These are phyloP conservation scores for Anisogramma anomala DNA, from an alignment of 2,329 filamentous ascomycete species.

Conservation along the genomic window DNA sequence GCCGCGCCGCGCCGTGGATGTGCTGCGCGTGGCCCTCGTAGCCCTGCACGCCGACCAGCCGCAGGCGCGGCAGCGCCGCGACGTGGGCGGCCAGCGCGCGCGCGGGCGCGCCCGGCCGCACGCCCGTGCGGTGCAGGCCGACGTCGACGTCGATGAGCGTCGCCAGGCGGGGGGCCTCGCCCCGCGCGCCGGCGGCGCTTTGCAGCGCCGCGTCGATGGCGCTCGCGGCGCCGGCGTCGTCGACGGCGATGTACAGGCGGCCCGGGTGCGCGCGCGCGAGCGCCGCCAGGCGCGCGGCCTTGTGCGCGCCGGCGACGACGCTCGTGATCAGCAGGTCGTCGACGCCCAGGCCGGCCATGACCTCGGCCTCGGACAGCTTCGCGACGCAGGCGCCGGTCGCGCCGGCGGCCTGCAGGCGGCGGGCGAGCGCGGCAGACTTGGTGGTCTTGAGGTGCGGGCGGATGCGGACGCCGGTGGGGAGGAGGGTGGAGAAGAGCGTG, in stretches of 20 bases:
- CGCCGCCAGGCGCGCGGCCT: conserved; percentile 34
- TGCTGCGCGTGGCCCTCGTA: conserved; percentile 44
- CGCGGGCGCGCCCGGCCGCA: conserved; percentile 30
- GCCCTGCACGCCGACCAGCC: conserved; percentile 37
- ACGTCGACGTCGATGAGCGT: conserved; percentile 39
- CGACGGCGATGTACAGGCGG: conserved; percentile 34
- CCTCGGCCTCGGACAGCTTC: conserved; percentile 37
- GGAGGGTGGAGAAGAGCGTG: conserved; percentile 32
- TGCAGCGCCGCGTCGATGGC: conserved; percentile 33
- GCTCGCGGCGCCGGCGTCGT: conserved; percentile 32
- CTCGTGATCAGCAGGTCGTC: conserved; percentile 40
- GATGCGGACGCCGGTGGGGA: conserved; percentile 33
- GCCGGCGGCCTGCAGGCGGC: conserved; percentile 32
- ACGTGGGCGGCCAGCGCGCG: conserved; percentile 29
- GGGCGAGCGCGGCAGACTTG: conserved; percentile 35
- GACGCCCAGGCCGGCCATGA: conserved; percentile 31
- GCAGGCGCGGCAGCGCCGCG: conserved; percentile 25
- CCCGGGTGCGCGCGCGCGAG: conserved; percentile 27
- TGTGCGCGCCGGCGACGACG: conserved; percentile 35
- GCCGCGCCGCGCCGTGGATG: conserved; percentile 31
- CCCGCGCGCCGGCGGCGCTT: conserved; percentile 26
- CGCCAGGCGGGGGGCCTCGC: conserved; percentile 21
- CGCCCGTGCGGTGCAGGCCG: conserved; percentile 37
- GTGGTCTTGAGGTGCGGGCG: conserved; percentile 43
- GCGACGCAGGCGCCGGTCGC: conserved; percentile 40